A percentile compares a stretch with the other conserved stretches of the same genome.
phyloP scores from a whole-genome alignment of 139 green algal species.

The Chlorella ohadii region DNA sequence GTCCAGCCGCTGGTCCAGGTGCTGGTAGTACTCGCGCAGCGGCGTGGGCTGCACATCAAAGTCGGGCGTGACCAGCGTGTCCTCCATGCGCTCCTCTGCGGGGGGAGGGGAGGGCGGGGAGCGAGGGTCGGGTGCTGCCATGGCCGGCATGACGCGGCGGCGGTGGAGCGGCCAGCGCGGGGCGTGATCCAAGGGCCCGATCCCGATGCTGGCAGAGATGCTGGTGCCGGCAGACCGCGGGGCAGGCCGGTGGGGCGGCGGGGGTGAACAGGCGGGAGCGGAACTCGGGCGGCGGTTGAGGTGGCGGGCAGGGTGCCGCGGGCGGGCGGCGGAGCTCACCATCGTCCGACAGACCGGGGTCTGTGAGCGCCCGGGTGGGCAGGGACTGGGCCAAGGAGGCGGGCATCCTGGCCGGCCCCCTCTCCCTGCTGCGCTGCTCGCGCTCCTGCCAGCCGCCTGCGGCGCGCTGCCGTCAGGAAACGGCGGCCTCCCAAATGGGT shows the following conservation, averaged over 20 bases:
- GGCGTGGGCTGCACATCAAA: conserved; percentile 33
- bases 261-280: too few relatives aligned
- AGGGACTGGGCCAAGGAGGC: background rate
- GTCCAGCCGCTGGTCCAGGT: conserved; percentile 31
- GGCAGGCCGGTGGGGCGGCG: too few relatives aligned
- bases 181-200: too few relatives aligned
- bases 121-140: background rate
- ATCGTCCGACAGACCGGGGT: conserved; percentile 1
- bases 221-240: too few relatives aligned
- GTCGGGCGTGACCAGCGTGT: conserved; percentile 37
- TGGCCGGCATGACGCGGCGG: background rate
- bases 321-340: background rate
- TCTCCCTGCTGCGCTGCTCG: too few relatives aligned
- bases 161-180: background rate
- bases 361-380: conserved; percentile 19
- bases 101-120: background rate
- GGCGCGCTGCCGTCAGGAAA: too few relatives aligned
- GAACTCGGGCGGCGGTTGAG: too few relatives aligned
- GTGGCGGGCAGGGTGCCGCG: background rate
- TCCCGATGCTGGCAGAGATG: too few relatives aligned
- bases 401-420: too few relatives aligned
- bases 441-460: too few relatives aligned
- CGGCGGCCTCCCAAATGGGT: too few relatives aligned
- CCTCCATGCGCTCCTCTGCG: conserved; percentile 29
- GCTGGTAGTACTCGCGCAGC: conserved; percentile 23